Percentiles rank a stretch among this genome's conserved stretches.
Conservation (phyloP, 306 rosid species). For the Elaeagnus macrophylla region DNA sequence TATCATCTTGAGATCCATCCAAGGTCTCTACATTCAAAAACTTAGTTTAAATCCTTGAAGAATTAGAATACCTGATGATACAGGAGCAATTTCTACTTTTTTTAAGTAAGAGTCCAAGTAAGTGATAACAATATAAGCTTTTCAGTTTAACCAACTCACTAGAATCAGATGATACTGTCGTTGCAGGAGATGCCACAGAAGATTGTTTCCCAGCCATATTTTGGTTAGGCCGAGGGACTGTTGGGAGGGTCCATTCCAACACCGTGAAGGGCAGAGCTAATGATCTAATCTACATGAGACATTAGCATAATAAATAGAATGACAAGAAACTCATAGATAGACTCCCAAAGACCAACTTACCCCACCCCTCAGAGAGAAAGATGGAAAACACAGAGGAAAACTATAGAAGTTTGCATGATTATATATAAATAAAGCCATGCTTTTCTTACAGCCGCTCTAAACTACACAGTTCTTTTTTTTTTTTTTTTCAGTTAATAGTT, state of each 20-base stretch:
- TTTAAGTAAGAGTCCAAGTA: no score
- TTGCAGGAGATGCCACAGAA: conserved; percentile 35
- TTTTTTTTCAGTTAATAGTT: no score
- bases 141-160: conserved; percentile 41
- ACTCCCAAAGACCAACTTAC: no score
- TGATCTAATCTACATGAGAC: conserved; percentile 98
- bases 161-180: conserved; percentile 43
- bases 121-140: no score
- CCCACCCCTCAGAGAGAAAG: no score
- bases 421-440: no score
- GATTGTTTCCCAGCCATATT: conserved; percentile 28
- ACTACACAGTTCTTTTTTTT: no score
- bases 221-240: conserved; percentile 66
- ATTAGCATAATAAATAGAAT: conserved; percentile 41
- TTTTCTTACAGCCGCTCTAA: no score
- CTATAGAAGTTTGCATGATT: no score
- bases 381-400: no score
- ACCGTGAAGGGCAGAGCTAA: conserved; percentile 99
- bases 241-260: conserved; percentile 98
- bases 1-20: conserved; percentile 73
- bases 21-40: conserved; percentile 46
- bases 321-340: conserved; percentile 3
- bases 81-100: conserved; percentile 9
- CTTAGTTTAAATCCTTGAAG: conserved; percentile 11
- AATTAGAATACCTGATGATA: conserved; percentile 22